Evolutionary conservation across 257 asterid species (phyloP).

Genomic region (Euphrasia confusa): DNA sequence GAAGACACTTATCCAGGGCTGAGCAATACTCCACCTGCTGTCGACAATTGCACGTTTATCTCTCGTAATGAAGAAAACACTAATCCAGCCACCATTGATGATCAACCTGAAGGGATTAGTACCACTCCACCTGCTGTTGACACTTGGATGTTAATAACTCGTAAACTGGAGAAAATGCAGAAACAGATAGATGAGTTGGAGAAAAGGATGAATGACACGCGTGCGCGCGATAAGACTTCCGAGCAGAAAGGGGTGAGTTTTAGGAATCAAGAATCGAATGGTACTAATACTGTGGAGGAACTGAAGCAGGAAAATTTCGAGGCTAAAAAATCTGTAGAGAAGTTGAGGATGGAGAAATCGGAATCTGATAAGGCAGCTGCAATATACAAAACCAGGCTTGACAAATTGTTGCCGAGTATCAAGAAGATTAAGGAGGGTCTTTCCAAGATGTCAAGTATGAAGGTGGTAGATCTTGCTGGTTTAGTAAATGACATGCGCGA

Average conservation of each 20-base stretch:
- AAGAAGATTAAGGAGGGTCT: neutral
- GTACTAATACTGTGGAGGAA: neutral
- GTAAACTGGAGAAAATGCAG: too few relatives aligned
- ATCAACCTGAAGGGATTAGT: too few relatives aligned
- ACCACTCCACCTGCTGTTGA: too few relatives aligned
- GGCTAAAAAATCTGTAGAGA: neutral
- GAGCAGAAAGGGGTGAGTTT: neutral
- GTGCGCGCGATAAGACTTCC: neutral
- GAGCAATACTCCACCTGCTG: neutral
- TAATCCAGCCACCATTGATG: too few relatives aligned
- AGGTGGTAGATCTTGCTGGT: neutral
- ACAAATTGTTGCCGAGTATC: neutral
- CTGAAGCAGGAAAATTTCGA: neutral
- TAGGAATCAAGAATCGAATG: neutral
- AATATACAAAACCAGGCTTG: neutral
- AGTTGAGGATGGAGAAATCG: neutral
- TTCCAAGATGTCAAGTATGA: neutral
- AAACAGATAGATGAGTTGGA: too few relatives aligned
- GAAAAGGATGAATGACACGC: neutral
- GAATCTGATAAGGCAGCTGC: too few relatives aligned
- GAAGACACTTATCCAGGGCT: neutral
- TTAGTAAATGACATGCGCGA: neutral
- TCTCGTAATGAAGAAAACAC: neutral
- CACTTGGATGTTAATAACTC: too few relatives aligned
- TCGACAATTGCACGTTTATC: neutral